Evolutionary conservation across 2,329 filamentous ascomycete species (phyloP).

Genomic region (Cladosporium sphaerospermum): DNA sequence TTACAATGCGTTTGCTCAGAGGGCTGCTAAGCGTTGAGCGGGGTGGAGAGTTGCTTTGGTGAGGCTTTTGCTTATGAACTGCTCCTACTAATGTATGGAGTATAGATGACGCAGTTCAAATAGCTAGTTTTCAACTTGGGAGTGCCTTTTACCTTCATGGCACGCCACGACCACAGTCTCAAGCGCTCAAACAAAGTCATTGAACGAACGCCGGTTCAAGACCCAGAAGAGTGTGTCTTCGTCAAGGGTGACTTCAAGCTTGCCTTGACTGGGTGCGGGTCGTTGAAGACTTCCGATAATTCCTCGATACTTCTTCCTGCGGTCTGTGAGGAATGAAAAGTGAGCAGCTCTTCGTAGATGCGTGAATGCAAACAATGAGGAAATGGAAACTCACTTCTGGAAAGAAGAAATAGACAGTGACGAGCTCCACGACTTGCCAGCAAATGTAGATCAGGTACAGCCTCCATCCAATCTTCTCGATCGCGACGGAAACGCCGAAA

Average conservation of each 20-base stretch:
- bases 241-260: not conserved
- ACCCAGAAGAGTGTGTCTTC: no score
- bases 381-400: not conserved
- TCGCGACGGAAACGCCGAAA: not conserved
- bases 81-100: no score
- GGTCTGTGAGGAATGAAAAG: not conserved
- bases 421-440: not conserved
- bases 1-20: slow-evolving; percentile 46
- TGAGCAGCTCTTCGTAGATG: not conserved
- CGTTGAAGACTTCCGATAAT: not conserved
- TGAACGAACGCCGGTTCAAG: no score
- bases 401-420: not conserved
- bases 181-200: no score
- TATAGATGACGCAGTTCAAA: no score
- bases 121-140: no score
- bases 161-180: no score
- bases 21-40: not conserved
- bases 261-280: not conserved
- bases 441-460: not conserved
- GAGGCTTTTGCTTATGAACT: no score
- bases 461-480: slow-evolving; percentile 1
- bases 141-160: no score
- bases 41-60: no score
- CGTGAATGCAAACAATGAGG: no score
- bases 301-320: not conserved